Evolutionary conservation across 148 eudicot genomes (phyloP).

Genomic region (Bassia scoparia): DNA sequence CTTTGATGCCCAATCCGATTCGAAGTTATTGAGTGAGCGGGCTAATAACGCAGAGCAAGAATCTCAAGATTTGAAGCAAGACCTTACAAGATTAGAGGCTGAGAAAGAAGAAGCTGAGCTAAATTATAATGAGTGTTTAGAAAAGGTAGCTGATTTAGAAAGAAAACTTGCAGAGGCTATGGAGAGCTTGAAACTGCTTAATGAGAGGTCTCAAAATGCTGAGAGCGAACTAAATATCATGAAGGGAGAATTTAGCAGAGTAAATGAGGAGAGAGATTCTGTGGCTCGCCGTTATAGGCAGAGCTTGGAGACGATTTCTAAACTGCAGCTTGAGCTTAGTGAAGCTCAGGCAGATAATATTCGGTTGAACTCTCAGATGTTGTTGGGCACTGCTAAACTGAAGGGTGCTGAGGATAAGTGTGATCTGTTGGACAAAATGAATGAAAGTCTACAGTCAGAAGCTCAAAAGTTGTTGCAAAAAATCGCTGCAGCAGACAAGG

Average conservation of each 20-base stretch:
- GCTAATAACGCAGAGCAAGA: conserved; percentile 47
- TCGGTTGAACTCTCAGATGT: conserved; percentile 50
- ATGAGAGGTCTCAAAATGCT: conserved; percentile 49
- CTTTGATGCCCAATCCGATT: conserved; percentile 42
- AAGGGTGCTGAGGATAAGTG: conserved; percentile 55
- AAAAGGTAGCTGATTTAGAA: conserved; percentile 54
- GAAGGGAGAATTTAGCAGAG: conserved; percentile 45
- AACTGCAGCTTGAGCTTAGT: conserved; percentile 52
- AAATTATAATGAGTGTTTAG: conserved; percentile 49
- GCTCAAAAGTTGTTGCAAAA: conserved; percentile 51
- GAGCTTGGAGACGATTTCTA: conserved; percentile 57
- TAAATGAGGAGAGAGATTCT: conserved; percentile 54
- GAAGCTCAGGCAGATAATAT: conserved; percentile 51
- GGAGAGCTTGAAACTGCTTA: conserved; percentile 38
- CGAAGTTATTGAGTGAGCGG: conserved; percentile 35
- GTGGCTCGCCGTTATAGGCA: conserved; percentile 42
- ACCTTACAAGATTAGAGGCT: conserved; percentile 48
- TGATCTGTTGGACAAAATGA: conserved; percentile 46
- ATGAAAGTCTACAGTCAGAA: conserved; percentile 59
- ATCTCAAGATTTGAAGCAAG: conserved; percentile 43
- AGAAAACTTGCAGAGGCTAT: conserved; percentile 39
- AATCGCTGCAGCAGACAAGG: conserved; percentile 56
- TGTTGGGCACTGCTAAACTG: conserved; percentile 46
- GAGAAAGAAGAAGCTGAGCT: conserved; percentile 47
- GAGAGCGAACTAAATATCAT: conserved; percentile 54